A percentile compares a stretch with the other conserved stretches of the same genome.
Evolutionary conservation across 441 rosid genomes (phyloP).

Genomic region (Erodium chrysanthum): DNA sequence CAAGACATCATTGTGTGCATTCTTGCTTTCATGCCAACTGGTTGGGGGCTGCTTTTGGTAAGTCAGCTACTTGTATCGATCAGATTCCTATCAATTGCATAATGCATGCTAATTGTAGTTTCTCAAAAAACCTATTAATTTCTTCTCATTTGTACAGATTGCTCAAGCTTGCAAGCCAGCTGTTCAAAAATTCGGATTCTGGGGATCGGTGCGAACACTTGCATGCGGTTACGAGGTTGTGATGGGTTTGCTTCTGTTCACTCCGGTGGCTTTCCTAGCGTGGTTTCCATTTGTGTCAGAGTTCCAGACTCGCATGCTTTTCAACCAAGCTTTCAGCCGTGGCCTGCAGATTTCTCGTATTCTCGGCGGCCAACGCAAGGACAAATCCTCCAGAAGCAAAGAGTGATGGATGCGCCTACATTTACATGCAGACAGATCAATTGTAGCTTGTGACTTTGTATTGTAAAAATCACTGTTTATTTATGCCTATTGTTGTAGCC

Average conservation of each 20-base stretch:
- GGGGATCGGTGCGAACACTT: constrained; percentile 80
- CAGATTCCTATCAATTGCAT: constrained; percentile 48
- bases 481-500: too few relatives aligned
- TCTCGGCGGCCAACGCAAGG: constrained; percentile 86
- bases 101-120: constrained; percentile 12
- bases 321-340: constrained; percentile 98
- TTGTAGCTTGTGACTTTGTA: too few relatives aligned
- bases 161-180: constrained; percentile 42
- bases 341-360: constrained; percentile 97
- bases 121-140: too few relatives aligned
- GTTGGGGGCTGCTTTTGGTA: constrained; percentile 98
- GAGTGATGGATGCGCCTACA: constrained; percentile 28
- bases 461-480: too few relatives aligned
- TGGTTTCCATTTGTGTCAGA: constrained; percentile 48
- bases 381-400: constrained; percentile 63
- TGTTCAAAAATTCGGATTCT: constrained; percentile 58
- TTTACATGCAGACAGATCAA: too few relatives aligned
- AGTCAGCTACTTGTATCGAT: constrained; percentile 16
- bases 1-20: constrained; percentile 74
- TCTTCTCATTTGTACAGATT: background rate
- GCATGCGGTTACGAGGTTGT: constrained; percentile 91
- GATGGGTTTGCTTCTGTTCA: constrained; percentile 86
- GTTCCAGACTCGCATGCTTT: constrained; percentile 97
- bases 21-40: constrained; percentile 27
- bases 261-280: constrained; percentile 75